phyloP scores from a whole-genome alignment of 176 grass and related monocot genomes.

The Avena insularis region DNA sequence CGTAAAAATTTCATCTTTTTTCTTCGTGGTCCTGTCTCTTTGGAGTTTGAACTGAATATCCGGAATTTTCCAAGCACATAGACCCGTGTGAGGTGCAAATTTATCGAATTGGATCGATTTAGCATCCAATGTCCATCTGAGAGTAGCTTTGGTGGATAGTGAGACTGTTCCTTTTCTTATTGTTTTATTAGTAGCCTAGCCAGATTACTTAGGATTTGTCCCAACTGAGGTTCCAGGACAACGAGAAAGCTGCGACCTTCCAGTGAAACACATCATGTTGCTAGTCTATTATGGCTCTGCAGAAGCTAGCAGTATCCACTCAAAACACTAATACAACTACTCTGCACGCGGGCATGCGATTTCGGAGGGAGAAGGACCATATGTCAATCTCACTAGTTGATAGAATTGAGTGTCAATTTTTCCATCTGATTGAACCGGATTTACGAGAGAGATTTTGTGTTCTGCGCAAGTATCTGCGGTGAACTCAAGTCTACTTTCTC shows the following conservation, averaged over 20 bases:
- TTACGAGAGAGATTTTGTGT: neutral
- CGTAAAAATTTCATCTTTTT: too few species aligned
- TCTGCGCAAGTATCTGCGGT: neutral
- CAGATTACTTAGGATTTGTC: neutral
- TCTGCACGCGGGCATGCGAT: neutral
- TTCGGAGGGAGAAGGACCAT: neutral
- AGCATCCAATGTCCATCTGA: too few species aligned
- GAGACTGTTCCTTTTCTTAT: too few species aligned
- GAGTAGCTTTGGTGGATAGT: too few species aligned
- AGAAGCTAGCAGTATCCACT: neutral
- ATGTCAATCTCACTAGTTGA: too few species aligned
- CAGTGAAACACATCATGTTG: neutral
- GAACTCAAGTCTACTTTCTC: neutral
- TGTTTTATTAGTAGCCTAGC: too few species aligned
- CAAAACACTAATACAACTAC: neutral
- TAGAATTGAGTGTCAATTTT: neutral
- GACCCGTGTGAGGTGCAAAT: neutral
- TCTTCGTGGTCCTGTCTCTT: too few species aligned
- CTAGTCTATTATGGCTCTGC: neutral
- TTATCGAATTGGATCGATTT: too few species aligned
- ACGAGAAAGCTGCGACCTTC: neutral
- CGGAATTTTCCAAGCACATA: neutral
- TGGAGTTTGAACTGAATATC: too few species aligned
- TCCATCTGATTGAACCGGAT: neutral
- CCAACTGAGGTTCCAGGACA: neutral